These are phyloP conservation scores for Papilionanthe hybrid DNA, from an alignment of 116 monocot species.

Conservation along the genomic window DNA sequence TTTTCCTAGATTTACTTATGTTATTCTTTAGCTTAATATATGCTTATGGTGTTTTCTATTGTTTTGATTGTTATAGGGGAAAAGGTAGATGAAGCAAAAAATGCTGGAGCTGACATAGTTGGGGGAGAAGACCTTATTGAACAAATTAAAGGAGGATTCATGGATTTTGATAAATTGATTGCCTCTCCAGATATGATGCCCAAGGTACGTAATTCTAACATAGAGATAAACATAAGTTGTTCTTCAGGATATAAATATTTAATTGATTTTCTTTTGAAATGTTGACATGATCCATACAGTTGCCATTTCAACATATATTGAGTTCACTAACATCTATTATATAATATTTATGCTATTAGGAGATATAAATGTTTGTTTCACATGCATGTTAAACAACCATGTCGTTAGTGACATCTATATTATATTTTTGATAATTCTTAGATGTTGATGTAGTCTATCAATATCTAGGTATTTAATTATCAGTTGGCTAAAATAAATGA, in stretches of 20 bases:
- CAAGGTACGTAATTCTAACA: constrained; percentile 37
- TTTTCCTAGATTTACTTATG: background rate
- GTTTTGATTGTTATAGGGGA: constrained; percentile 44
- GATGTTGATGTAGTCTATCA: background rate
- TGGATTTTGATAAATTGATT: constrained; percentile 98
- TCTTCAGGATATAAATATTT: background rate
- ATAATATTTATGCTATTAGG: background rate
- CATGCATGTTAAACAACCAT: background rate
- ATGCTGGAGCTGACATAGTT: constrained; percentile 94
- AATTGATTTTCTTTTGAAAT: background rate
- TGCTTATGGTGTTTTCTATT: background rate
- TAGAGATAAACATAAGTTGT: background rate
- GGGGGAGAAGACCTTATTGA: constrained; percentile 88
- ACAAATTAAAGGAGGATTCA: constrained; percentile 87
- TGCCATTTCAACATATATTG: background rate
- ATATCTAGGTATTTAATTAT: background rate
- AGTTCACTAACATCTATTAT: background rate
- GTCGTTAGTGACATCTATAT: background rate
- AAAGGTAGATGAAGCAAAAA: constrained; percentile 88
- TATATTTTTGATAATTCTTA: background rate
- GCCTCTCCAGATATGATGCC: constrained; percentile 99
- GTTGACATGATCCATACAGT: background rate
- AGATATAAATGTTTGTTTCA: background rate
- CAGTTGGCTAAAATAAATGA: background rate
- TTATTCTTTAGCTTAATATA: background rate